phyloP scores from a whole-genome alignment of 1,139 yeast species.

The Protomyces pachydermus region DNA sequence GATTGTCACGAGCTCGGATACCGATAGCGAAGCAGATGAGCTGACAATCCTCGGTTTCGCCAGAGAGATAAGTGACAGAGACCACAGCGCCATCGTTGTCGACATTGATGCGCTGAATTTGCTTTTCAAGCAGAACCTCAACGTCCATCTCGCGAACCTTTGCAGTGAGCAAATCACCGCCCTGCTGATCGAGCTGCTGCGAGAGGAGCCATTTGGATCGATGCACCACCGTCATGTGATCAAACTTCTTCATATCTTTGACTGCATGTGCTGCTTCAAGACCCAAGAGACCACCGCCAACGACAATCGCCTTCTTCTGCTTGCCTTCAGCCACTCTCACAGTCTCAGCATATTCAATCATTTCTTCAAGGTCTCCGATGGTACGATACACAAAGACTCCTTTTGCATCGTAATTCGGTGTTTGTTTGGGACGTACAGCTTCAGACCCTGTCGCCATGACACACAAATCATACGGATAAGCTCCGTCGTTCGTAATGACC shows the following conservation, averaged over 20 bases:
- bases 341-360: constrained; percentile 36
- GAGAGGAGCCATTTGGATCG: constrained; percentile 40
- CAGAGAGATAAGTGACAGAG: constrained; percentile 37
- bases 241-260: constrained; percentile 37
- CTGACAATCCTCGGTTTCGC: constrained; percentile 37
- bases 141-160: constrained; percentile 39
- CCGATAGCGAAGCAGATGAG: constrained; percentile 40
- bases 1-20: constrained; percentile 40
- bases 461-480: constrained; percentile 36
- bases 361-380: constrained; percentile 39
- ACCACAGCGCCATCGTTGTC: constrained; percentile 34
- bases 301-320: constrained; percentile 38
- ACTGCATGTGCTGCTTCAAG: constrained; percentile 42
- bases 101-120: constrained; percentile 35
- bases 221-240: constrained; percentile 39
- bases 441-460: constrained; percentile 40
- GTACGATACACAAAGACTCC: constrained; percentile 41
- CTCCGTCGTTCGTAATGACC: constrained; percentile 36
- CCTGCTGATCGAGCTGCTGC: constrained; percentile 40
- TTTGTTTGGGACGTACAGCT: constrained; percentile 37
- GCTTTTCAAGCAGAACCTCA: constrained; percentile 35
- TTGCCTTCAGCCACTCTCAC: constrained; percentile 24
- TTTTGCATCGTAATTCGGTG: constrained; percentile 35
- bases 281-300: constrained; percentile 41
- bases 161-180: constrained; percentile 38